Evolutionary conservation across 805 yeast species (phyloP).

Genomic region (Cyberlindnera mississippiensis): DNA sequence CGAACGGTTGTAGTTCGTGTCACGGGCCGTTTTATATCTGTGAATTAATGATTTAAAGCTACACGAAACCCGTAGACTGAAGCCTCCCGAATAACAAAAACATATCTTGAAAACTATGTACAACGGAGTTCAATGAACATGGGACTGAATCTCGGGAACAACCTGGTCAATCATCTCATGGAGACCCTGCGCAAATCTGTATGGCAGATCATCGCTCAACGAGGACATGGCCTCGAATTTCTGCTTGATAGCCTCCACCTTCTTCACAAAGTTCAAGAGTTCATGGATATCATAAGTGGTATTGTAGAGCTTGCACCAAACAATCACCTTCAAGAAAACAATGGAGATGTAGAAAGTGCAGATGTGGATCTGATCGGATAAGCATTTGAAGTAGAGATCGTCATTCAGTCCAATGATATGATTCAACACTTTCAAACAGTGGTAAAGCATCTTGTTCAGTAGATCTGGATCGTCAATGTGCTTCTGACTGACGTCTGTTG

Average conservation of each 20-base stretch:
- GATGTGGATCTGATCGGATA: conserved; percentile 69
- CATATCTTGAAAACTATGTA: neutral
- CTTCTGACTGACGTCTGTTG: conserved; percentile 12
- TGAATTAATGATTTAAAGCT: neutral
- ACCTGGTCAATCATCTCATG: conserved; percentile 15
- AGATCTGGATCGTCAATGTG: conserved; percentile 20
- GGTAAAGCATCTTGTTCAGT: conserved; percentile 25
- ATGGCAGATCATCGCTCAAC: conserved; percentile 20
- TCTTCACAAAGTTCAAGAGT: conserved; percentile 17
- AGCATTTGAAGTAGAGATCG: conserved; percentile 59
- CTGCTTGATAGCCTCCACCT: conserved; percentile 17
- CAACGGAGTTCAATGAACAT: neutral
- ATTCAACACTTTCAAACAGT: conserved; percentile 24
- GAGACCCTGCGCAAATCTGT: conserved; percentile 19
- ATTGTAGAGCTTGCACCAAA: conserved; percentile 24
- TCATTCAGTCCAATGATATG: conserved; percentile 26
- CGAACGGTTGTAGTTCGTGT: no score
- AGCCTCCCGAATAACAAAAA: no score
- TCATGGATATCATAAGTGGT: conserved; percentile 19
- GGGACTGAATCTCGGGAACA: conserved; percentile 12
- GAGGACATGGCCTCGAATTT: conserved; percentile 19
- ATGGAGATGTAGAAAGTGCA: conserved; percentile 23
- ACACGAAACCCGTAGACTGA: no score
- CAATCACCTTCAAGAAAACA: conserved; percentile 22
- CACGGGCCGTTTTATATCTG: neutral